Conservation (phyloP, 176 grass and related monocot genomes). For the Bothriochloa decipiens region DNA sequence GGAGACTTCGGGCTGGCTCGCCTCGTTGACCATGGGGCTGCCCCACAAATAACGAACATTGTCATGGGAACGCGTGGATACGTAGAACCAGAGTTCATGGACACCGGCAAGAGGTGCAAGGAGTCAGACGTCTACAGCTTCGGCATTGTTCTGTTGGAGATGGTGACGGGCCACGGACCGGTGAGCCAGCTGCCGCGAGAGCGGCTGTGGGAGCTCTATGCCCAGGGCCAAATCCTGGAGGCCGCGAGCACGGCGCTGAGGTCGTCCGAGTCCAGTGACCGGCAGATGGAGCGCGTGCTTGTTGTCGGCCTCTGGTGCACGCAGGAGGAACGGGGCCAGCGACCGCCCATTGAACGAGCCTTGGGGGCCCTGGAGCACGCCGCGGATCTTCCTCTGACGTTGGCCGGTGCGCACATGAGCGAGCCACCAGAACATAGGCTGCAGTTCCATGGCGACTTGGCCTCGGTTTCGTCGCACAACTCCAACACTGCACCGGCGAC, state of each 20-base stretch:
- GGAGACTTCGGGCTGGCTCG: constrained; percentile 11
- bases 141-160: constrained; percentile 32
- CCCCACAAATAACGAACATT: background rate
- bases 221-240: background rate
- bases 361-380: background rate
- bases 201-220: background rate
- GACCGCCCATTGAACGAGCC: background rate
- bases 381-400: background rate
- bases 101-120: background rate
- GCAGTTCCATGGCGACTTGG: background rate
- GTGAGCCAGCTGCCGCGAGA: background rate
- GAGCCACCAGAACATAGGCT: background rate
- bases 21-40: background rate
- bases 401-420: background rate
- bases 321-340: background rate
- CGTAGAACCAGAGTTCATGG: background rate
- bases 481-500: background rate
- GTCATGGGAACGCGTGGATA: background rate
- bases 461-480: background rate
- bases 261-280: background rate
- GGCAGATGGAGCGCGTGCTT: background rate
- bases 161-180: background rate
- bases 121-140: background rate
- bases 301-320: constrained; percentile 5
- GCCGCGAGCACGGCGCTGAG: background rate